phyloP scores from a whole-genome alignment of 2,329 filamentous ascomycete species.

The Ceratocystis smalleyi region DNA sequence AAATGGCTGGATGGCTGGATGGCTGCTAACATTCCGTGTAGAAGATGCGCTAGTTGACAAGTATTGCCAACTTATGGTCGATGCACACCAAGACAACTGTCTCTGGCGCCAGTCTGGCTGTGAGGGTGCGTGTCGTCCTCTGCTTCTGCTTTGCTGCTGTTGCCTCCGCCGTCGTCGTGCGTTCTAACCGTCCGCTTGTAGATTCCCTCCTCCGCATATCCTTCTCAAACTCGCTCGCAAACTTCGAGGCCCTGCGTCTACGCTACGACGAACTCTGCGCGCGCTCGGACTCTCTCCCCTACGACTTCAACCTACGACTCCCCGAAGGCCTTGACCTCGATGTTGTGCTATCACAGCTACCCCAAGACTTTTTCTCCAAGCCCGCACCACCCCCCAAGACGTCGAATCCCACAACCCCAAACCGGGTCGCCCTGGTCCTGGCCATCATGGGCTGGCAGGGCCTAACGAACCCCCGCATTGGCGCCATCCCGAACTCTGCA shows the following conservation, averaged over 20 bases:
- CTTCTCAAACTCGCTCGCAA: conserved; percentile 44
- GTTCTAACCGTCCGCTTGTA: conserved; percentile 22
- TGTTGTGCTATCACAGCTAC: conserved; percentile 34
- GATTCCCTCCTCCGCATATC: conserved; percentile 46
- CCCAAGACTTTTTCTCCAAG: conserved; percentile 38
- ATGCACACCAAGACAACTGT: conserved; percentile 65
- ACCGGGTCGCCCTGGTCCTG: conserved; percentile 49
- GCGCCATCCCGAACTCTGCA: conserved; percentile 54
- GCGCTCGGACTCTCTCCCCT: conserved; percentile 42
- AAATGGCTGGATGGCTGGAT: background rate
- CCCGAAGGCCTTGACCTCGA: conserved; percentile 39
- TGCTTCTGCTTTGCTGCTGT: background rate
- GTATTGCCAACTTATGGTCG: conserved; percentile 57
- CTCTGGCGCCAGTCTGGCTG: conserved; percentile 80
- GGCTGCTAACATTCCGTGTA: conserved; percentile 20
- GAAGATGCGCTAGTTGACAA: conserved; percentile 57
- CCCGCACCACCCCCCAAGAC: conserved; percentile 23
- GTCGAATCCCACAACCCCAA: conserved; percentile 26
- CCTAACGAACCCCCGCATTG: conserved; percentile 36
- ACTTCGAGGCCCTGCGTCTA: conserved; percentile 41
- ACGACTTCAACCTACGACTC: conserved; percentile 45
- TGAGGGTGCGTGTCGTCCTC: conserved; percentile 42
- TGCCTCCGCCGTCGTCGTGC: background rate
- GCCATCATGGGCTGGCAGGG: conserved; percentile 65
- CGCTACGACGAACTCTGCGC: conserved; percentile 49